phyloP scores from a whole-genome alignment of 73 alveolate species.

The Durusdinium trenchii region DNA sequence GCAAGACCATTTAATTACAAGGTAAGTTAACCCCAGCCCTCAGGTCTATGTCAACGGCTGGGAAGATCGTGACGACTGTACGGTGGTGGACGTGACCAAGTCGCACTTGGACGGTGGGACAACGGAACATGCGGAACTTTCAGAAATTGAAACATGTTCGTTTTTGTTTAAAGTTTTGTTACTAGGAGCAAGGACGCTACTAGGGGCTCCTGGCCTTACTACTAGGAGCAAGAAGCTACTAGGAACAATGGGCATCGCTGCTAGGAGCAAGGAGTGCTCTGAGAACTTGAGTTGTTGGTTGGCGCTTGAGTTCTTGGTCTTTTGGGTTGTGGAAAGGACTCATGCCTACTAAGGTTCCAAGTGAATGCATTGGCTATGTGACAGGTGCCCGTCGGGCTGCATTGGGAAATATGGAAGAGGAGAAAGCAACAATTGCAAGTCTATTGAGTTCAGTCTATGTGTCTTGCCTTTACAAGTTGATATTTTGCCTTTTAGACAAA shows the following conservation, averaged over 20 bases:
- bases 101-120: neutral
- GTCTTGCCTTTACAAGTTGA: neutral
- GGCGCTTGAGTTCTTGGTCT: neutral
- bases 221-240: no score
- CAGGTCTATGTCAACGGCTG: slow-evolving; percentile 91
- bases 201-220: no score
- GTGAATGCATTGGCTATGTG: slow-evolving; percentile 95
- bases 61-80: slow-evolving; percentile 83
- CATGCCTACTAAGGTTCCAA: slow-evolving; percentile 51
- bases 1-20: no score
- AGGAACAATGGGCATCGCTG: no score
- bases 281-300: neutral
- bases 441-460: neutral
- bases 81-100: slow-evolving; percentile 89
- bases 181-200: no score
- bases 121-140: neutral
- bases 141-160: neutral
- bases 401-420: slow-evolving; percentile 91
- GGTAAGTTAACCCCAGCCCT: neutral
- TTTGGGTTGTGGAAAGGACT: neutral
- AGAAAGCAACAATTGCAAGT: neutral
- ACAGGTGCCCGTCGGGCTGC: slow-evolving; percentile 93
- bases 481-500: neutral
- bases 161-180: neutral
- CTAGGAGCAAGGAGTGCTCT: no score